Evolutionary conservation across 2,329 filamentous ascomycete species (phyloP), one percentile per base, ranked within the genome.

Genomic region (Aspergillus sp.): DNA sequence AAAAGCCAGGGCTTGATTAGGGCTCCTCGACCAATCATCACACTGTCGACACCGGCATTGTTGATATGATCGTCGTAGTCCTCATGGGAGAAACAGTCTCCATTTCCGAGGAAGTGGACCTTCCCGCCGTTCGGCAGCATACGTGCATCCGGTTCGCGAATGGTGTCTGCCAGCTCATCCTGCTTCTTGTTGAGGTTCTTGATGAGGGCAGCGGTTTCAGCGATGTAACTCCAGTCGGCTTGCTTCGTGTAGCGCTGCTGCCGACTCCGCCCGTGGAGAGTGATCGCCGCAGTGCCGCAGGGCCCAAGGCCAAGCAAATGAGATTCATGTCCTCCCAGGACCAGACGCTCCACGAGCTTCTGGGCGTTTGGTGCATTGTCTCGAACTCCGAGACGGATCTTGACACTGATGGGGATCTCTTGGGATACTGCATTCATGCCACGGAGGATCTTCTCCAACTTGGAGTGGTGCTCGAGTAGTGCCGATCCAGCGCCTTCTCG

Each of bases 1-100:
- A 97, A 99, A 57, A 99, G 80, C 94, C 94, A 99, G 1, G 94
- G 94, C 76, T 99, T 99, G 75, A 97, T 90, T 53, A 99, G 82
- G 9, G 94, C 94, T 52, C 94, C 94, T 55, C 94, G 89, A n/a
- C 87, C 94, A 56, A 97, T 85, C 94, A 99, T 97, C 68, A 96
- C 89, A n/a, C 86, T 86, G 75, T 97, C 93, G 43, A 97, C 91
- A 44, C 84, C 83, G 32, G 89, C 82, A 54, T 93, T 82, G 45
- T 87, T 80, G 36, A 97, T 78, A 65, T 94, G 86, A 52, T 86
- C 77, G 58, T 85, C 85, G 76, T 97, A 97, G 69, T 97, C 91
- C 29, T 86, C 76, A 71, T 97, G 91, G 4, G 91, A 97, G 76
- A 90, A 97, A 73, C 92, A 94, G 74, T 99, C 94, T 45, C 94